Base-by-base conservation (phyloP, 768 basidiomycete species). In the Tulasnella sp. region DNA sequence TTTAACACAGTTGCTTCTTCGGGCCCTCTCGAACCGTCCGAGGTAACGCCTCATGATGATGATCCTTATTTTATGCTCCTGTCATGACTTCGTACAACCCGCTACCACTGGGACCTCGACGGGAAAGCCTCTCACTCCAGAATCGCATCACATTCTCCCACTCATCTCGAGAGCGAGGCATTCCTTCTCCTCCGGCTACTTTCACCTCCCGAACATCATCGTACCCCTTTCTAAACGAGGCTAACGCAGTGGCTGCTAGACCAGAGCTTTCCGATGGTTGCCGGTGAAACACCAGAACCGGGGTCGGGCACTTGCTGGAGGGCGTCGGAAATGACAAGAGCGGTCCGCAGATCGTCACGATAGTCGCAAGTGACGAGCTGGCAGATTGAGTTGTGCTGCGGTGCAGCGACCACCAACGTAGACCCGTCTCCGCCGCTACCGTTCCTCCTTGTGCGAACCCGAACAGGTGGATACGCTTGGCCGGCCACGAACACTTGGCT, bases 381-480 rank as follows among this genome's bases (percentile, higher is more conserved):
- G 69, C 37, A 52, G 76, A 72, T 70, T 71, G 52, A 69, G 72
- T 71, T 78, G 78, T 80, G 38, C n/a, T 34, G 3, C 69, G 78
- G 68, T 52, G 79, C 45, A 79, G 78, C 72, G 84, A 88, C 88
- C 90, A 91, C 83, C 85, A 87, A 40, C 83, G 80, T 7, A 93
- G 80, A 0, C 87, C 87, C 72, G 89, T 85, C 82, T 97, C 94
- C 1, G 85, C 86, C 0, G 89, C 93, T 40, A 94, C 87, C 25
- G 86, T 90, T 0, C 93, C 96, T 0, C 95, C 95, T 82, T 97
- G 95, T 0, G 88, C 92, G 78, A 93, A 97, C 2, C 95, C 95
- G 76, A 96, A 92, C 67, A 95, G 81, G 81, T 97, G 95, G 52
- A 97, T 91, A n/a, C 87, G 85, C 12, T 87, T 76, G 0, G 86